These are phyloP conservation scores for Linnemannia schmuckeri DNA, from an alignment of 192 early-diverging fungal genomes.

Conservation along the genomic window DNA sequence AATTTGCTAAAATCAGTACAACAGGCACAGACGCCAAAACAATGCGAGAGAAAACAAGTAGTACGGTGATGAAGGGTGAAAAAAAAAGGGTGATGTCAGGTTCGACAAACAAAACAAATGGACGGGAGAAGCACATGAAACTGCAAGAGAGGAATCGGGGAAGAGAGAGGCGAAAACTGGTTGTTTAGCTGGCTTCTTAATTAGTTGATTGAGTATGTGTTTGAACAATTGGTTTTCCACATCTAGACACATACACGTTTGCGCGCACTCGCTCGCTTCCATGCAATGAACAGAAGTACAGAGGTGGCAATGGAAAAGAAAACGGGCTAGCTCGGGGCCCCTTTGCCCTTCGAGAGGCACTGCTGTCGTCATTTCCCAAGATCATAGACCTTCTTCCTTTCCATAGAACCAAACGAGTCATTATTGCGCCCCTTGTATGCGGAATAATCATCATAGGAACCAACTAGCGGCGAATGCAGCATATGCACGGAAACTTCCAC, in stretches of 20 bases:
- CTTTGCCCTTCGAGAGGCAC: background rate
- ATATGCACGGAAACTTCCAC: background rate
- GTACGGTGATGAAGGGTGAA: background rate
- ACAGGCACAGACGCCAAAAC: background rate
- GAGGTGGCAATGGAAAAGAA: background rate
- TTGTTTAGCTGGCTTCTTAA: background rate
- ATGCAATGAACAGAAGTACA: background rate
- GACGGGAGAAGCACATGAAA: background rate
- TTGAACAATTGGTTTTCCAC: background rate
- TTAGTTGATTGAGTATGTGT: background rate
- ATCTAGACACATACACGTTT: background rate
- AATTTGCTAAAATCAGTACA: background rate
- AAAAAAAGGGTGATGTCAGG: conserved; percentile 31
- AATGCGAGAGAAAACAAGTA: background rate
- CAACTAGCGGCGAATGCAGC: background rate
- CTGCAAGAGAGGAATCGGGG: background rate
- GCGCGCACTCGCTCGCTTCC: background rate
- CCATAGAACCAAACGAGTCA: background rate
- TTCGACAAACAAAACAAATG: no score
- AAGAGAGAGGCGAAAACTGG: background rate
- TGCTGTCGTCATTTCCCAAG: background rate
- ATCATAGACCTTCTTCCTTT: background rate
- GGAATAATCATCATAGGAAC: background rate
- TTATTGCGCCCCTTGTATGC: background rate
- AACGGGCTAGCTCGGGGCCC: background rate